Evolutionary conservation across 1,139 yeast genomes (phyloP), one percentile per base, ranked within the genome.

Genomic region (Hanseniaspora gamundiae): DNA sequence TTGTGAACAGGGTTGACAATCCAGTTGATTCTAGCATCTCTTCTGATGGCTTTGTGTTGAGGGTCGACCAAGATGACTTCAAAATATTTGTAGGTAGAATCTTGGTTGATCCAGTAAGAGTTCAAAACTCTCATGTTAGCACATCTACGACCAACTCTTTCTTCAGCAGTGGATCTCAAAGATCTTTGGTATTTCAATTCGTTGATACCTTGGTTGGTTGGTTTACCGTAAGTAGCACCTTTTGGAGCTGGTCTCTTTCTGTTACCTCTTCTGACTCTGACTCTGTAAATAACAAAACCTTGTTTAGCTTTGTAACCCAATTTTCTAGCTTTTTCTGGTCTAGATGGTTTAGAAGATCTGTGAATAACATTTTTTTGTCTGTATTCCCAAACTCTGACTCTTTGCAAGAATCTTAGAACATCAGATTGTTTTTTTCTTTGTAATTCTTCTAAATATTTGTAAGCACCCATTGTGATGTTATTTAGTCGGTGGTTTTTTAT

Each of bases 161-260:
- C 98, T 77, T 91, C 98, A 64, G 98, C 98, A 64, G 95, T 88
- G 61, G 95, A 77, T 74, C 94, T 86, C 72, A 86, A 78, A 56
- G 96, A 82, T 75, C 93, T 86, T 80, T 91, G 98, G 94, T 87
- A 88, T 79, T 91, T 91, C 78, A 91, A 85, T 74, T 91, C 96
- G 80, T 80, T 80, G 62, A 91, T 93, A 85, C 98, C 98, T 78
- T 86, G 95, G 94, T 91, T 91, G 78, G 98, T 91, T 81, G 98
- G 98, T 84, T 91, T 91, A 85, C 98, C 98, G 82, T 88, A 88
- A 70, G 97, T 91, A 66, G 96, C 97, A 84, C 98, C 98, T 91
- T 91, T 91, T 77, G 94, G 88, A 66, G 83, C 97, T 66, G 96
- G 97, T 78, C 95, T 86, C 95, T 91, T 91, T 82, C 98, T 88